Percentiles rank a stretch among this genome's conserved stretches.
Conservation (phyloP, 208 protist species). For the Leishmania tarentolae region DNA sequence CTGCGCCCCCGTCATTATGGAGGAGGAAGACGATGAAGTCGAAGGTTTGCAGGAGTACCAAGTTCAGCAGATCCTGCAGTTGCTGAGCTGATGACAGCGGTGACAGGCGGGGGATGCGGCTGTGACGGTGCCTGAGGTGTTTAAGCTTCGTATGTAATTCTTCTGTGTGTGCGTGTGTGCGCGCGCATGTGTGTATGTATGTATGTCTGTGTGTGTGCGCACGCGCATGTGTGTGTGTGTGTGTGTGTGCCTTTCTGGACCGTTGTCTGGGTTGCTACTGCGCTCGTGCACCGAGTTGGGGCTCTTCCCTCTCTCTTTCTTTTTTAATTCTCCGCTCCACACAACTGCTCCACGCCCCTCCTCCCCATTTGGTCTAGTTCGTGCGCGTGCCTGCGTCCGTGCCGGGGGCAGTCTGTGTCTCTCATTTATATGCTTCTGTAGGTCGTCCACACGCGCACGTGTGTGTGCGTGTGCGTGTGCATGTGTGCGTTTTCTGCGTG, state of each 20-base stretch:
- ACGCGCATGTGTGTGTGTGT: neutral
- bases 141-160: too few relatives aligned
- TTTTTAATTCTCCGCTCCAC: too few relatives aligned
- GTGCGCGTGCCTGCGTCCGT: too few relatives aligned
- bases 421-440: neutral
- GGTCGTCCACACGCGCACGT: neutral
- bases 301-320: too few relatives aligned
- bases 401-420: neutral
- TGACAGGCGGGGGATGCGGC: neutral
- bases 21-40: constrained; percentile 22
- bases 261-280: too few relatives aligned
- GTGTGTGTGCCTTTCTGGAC: neutral
- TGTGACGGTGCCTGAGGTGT: neutral
- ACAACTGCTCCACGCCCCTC: neutral
- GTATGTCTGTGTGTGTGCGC: neutral
- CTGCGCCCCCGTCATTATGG: constrained; percentile 12
- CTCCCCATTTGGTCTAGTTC: neutral
- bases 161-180: neutral
- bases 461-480: constrained; percentile 4
- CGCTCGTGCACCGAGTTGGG: too few relatives aligned
- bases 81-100: constrained; percentile 12
- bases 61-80: constrained; percentile 25
- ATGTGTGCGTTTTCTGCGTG: neutral
- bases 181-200: neutral
- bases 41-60: constrained; percentile 21